Evolutionary conservation across 495 filamentous ascomycete genomes (phyloP), one percentile per base, ranked within the genome.

Genomic region (Hypoxylon trugodes): DNA sequence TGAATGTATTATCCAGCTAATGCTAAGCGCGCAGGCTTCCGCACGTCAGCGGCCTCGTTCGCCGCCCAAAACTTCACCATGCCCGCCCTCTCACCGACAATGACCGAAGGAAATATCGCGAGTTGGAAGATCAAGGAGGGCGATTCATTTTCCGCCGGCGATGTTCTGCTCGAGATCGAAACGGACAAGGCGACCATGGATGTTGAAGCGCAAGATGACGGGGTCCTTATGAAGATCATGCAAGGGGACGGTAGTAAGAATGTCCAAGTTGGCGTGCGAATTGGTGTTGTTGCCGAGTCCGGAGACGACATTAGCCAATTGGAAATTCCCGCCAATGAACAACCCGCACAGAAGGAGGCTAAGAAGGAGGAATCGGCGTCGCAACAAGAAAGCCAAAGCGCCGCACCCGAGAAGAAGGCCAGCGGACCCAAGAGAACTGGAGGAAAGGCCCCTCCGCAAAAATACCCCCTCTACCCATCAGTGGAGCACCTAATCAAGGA

Each of bases 181-280:
- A 94, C 90, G 22, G 90, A 94, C 74, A 94, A 94, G 77, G 90
- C 90, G 15, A 88, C 89, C 33, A 94, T 94, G 89, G 90, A 93
- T 59, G 90, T 94, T n/a, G 91, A 93, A 74, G 90, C 90, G 13
- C 90, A 90, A 74, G 90, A 94, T 32, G 89, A 92, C 59, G 90
- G 90, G 15, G 79, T 90, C 59, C 66, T 94, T 72, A 85, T 90
- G 43, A 94, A 92, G 80, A 91, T 94, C 62, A 83, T 85, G 73
- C 81, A 87, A 76, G 79, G 79, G 19, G 86, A 90, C 66, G 89
- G 90, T 30, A 78, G 81, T 65, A 92, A 93, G 73, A 81, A 76
- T 9, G 79, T 94, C 38, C 77, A 88, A 65, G 89, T 94, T 37
- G 90, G 90, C 33, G 74, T 78, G 6, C 82, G 89, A 59, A 93